Base-by-base conservation (phyloP, 1,139 yeast genomes). In the Yamadazyma spencermartinsiae region DNA sequence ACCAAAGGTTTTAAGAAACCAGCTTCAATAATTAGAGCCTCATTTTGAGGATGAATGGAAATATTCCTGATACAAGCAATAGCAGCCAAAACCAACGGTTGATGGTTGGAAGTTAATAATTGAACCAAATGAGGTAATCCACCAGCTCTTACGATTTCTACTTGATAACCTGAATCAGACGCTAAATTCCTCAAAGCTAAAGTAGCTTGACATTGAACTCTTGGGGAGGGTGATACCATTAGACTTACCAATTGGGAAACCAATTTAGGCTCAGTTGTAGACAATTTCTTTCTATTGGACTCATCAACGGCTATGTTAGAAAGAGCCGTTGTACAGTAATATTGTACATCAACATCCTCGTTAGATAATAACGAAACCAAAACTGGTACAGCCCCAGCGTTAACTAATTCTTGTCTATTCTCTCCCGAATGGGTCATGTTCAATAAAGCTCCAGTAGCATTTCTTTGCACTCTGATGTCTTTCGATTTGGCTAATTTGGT, bases 361-460 rank as follows among this genome's bases (percentile, higher is more conserved):
- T 90, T 85, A 1, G 94, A 79, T 47, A 92, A 72, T 44, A 94
- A 71, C n/a, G 95, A 82, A 9, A 92, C 98, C 42, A 92, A 73
- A 7, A 92, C 96, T 1, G 98, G 98, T 5, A 92, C 96, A 6
- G 98, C 97, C 31, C 98, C 98, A 2, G 98, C 98, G 60, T 87
- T 89, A 36, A 92, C 98, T 49, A 92, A 74, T 63, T 94, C 98
- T 61, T 86, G 94, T 65, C 99, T 82, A 64, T 94, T 92, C 66
- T 90, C 98, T 49, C 86, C 89, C 15, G 96, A 87, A 60, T 92
- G 99, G 32, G 99, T 92, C 99, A 92, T 92, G 65, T 92, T 92
- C 50, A 92, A 75, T 56, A 92, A 72, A 0, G 98, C 98, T 35
- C 99, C 99, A 5, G 99, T 92, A 28, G 98, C 98, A 57, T 92